Percentiles rank a stretch among this genome's conserved stretches.
Evolutionary conservation across 129 eudicot genomes (phyloP).

Genomic region (Calendula officinalis): DNA sequence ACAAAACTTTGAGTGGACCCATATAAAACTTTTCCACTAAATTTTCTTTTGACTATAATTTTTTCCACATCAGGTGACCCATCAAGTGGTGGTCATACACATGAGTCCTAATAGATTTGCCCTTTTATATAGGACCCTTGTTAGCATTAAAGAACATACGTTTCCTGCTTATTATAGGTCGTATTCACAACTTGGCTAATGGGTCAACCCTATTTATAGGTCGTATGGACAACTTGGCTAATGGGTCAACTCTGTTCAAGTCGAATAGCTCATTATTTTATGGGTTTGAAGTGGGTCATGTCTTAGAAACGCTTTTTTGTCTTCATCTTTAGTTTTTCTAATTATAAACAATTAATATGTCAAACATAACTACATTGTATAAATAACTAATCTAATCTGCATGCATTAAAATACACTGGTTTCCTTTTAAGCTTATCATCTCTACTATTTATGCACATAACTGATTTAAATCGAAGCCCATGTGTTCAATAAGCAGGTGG

Average conservation of each 20-base stretch:
- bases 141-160: not conserved
- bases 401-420: not conserved
- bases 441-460: not conserved
- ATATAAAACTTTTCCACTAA: too few relatives aligned
- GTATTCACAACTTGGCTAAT: not conserved
- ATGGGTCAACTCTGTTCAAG: not conserved
- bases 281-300: too few relatives aligned
- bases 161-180: not conserved
- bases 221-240: not conserved
- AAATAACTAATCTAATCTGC: not conserved
- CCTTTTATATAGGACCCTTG: not conserved
- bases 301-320: too few relatives aligned
- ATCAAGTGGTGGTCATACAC: not conserved
- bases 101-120: not conserved
- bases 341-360: too few relatives aligned
- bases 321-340: too few relatives aligned
- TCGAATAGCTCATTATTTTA: too few relatives aligned
- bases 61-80: too few relatives aligned
- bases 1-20: too few relatives aligned
- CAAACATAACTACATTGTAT: not conserved
- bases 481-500: slow-evolving; percentile 55
- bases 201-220: not conserved
- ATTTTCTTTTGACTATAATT: too few relatives aligned
- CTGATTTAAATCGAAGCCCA: not conserved
- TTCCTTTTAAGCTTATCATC: not conserved